Evolutionary conservation across 768 basidiomycete genomes (phyloP).

Genomic region (Russula virescens): DNA sequence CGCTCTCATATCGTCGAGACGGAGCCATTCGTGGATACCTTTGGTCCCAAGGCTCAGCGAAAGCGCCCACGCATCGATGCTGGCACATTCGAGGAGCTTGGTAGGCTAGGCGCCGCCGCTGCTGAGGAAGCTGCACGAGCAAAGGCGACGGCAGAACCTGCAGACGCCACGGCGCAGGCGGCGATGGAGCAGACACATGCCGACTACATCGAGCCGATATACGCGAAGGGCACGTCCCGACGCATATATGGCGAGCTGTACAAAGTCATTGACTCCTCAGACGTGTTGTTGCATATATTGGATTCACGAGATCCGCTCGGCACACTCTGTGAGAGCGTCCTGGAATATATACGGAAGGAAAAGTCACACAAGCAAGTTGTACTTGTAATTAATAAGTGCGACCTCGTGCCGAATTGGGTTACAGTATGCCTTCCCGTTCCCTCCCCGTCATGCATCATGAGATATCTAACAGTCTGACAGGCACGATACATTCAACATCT

Average conservation of each 20-base stretch:
- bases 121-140: slow-evolving; percentile 48
- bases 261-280: slow-evolving; percentile 98
- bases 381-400: slow-evolving; percentile 96
- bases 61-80: slow-evolving; percentile 83
- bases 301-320: slow-evolving; percentile 95
- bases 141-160: slow-evolving; percentile 38
- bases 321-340: slow-evolving; percentile 89
- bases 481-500: slow-evolving; percentile 95
- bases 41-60: slow-evolving; percentile 92
- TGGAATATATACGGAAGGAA: slow-evolving; percentile 92
- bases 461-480: slow-evolving; percentile 35
- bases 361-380: slow-evolving; percentile 97
- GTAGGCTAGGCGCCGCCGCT: slow-evolving; percentile 54
- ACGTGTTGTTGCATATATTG: slow-evolving; percentile 90
- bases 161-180: slow-evolving; percentile 38
- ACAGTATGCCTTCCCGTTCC: slow-evolving; percentile 57
- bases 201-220: slow-evolving; percentile 84
- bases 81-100: slow-evolving; percentile 89
- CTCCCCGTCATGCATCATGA: not conserved
- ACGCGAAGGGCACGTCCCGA: slow-evolving; percentile 89
- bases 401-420: slow-evolving; percentile 97
- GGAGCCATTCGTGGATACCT: slow-evolving; percentile 91
- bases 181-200: slow-evolving; percentile 59
- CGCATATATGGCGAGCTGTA: slow-evolving; percentile 98
- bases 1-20: slow-evolving; percentile 93